Base-by-base conservation (phyloP, 495 filamentous ascomycete genomes). In the Daldinia concentrica region DNA sequence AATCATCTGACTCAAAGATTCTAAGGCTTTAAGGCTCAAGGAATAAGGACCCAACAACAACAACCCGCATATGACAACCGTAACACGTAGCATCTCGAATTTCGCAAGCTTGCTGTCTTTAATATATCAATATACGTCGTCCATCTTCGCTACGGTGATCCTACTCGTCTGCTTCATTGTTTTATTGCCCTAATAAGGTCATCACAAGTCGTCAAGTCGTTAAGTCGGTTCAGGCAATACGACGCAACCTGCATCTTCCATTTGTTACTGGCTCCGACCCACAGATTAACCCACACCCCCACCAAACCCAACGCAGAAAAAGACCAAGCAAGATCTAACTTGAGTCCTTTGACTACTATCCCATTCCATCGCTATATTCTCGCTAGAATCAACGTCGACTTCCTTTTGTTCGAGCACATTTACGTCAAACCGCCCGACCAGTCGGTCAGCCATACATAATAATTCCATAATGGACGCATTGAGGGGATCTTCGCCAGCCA, bases 401-500 rank as follows among this genome's bases (percentile, higher is more conserved):
- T 36, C 41, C 61, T 60, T 60, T 54, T 51, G 26, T 45, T 56
- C n/a, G 15, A 12, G n/a, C 19, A 57, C 50, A 58, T 19, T n/a
- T 52, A 15, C 39, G 36, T 64, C 52, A 55, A 34, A 24, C 32
- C 4, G 11, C 7, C 19, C 34, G 19, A 22, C 26, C 26, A 58
- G 41, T 11, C 30, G 30, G 19, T 26, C 27, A 52, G 39, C 43
- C 50, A 56, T 29, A 32, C 19, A 65, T 39, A 26, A 17, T 24
- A 48, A 62, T 48, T 45, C 54, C 30, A 68, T 9, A 14, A 77
- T 78, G 76, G 76, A 78, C 51, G 50, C 71, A 39, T 71, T 76
- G 71, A 76, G 76, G 71, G 76, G 76, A 14, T 65, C 74, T 29
- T 78, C 76, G 34, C 76, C 76, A 11, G 30, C 76, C 19, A 78